Evolutionary conservation across 192 early-diverging fungal species (phyloP).

Genomic region (Glomus cerebriforme): DNA sequence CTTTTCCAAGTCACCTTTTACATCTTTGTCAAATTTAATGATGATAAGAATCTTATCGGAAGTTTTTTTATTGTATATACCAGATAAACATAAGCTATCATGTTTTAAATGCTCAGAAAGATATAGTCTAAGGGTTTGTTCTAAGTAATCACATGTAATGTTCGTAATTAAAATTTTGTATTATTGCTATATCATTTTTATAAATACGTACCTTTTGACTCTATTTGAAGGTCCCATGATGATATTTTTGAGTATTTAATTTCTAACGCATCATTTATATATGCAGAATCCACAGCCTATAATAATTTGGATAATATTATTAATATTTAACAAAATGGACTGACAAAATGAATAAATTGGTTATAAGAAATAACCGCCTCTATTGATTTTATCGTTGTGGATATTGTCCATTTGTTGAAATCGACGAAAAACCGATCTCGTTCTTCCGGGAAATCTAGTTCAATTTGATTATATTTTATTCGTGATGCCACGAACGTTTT

Average conservation of each 20-base stretch:
- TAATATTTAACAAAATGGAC: not conserved
- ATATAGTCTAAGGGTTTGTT: slow-evolving; percentile 2
- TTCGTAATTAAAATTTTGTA: not conserved
- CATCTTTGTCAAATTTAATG: not conserved
- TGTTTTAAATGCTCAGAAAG: slow-evolving; percentile 6
- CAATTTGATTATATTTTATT: slow-evolving; percentile 20
- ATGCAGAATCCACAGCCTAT: not conserved
- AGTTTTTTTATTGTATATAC: not conserved
- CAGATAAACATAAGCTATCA: not conserved
- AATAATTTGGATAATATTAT: not conserved
- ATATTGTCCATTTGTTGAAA: slow-evolving; percentile 28
- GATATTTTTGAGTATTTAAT: slow-evolving; percentile 23
- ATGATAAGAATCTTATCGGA: not conserved
- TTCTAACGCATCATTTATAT: slow-evolving; percentile 4
- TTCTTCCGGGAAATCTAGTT: slow-evolving; percentile 5
- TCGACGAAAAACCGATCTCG: slow-evolving; percentile 23
- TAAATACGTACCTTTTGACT: not conserved
- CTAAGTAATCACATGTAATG: not conserved
- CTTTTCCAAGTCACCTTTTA: not conserved
- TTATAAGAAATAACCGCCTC: not conserved
- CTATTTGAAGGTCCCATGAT: slow-evolving; percentile 5
- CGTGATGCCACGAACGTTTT: slow-evolving; percentile 7
- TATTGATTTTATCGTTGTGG: not conserved
- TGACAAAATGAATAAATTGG: not conserved
- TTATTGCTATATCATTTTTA: not conserved